Base-by-base conservation (phyloP, 2,329 filamentous ascomycete genomes). In the Westerdykella ornata region DNA sequence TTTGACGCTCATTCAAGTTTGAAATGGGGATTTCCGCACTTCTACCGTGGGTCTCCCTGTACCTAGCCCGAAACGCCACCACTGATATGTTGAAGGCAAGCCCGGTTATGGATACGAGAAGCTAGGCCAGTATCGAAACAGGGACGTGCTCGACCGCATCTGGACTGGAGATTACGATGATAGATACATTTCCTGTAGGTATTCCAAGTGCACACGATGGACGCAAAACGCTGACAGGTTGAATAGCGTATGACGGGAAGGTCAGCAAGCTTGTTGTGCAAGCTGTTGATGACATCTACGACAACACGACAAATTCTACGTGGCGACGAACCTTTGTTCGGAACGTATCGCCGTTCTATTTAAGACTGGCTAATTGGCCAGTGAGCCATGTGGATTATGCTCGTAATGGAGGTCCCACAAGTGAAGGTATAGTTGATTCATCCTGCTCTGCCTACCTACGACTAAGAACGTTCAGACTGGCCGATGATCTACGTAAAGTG, bases 331-430 rank as follows among this genome's bases (percentile, higher is more conserved):
- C 58, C 0, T 59, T 56, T 46, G 51, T 63, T 19, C 53, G 56
- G 1, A 62, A 62, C 29, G 44, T 60, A 3, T 46, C 54, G 2
- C 58, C 60, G 1, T 15, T 53, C 7, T 58, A 48, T 16, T 39
- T 63, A 17, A 50, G 60, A 12, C 22, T 63, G 16, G 59, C 60
- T 0, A 57, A 62, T 14, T 63, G 60, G 60, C 58, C 59, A 1
- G 52, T 56, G 17, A 54, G 49, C 14, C 57, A 61, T 30, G 41
- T 62, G 9, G 49, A 60, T 17, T 57, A 52, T n/a, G 11, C 42
- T 19, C 44, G 41, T 8, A 51, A 54, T 36, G 36, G 43, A 7
- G 52, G 49, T 1, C 46, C 48, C 7, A 51, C 52, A 0, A 51
- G 45, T 31, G 50, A 56, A 37, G 53, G 51, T 51, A 48, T 5